phyloP scores from a whole-genome alignment of 345 rosid genomes.

The Lumnitzera littorea region DNA sequence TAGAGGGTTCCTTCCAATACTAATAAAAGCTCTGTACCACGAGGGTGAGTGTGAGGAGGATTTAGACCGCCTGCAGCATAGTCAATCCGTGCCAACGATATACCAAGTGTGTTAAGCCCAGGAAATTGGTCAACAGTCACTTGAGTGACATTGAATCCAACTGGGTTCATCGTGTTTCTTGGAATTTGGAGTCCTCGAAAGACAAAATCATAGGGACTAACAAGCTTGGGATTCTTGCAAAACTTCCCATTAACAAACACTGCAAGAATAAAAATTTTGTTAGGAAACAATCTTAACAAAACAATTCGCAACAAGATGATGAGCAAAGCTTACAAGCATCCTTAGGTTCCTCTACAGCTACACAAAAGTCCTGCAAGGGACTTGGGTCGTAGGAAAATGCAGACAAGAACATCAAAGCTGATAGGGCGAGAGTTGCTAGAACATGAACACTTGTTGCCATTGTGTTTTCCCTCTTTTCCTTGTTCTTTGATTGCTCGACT shows the following conservation, averaged over 20 bases:
- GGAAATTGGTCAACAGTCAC: conserved; percentile 5
- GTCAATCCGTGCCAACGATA: conserved; percentile 13
- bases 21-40: conserved; percentile 9
- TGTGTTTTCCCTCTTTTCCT: no score
- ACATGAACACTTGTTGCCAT: no score
- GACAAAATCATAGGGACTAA: conserved; percentile 10
- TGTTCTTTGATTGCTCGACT: no score
- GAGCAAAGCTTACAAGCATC: no score
- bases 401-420: no score
- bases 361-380: no score
- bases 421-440: no score
- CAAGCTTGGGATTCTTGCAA: conserved; percentile 13
- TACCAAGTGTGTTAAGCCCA: conserved; percentile 17
- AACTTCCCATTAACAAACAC: conserved; percentile 24
- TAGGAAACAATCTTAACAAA: conserved; percentile 16
- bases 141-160: conserved; percentile 12
- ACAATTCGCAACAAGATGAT: conserved; percentile 1
- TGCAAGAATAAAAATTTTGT: conserved; percentile 6
- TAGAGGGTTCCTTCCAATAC: conserved; percentile 11
- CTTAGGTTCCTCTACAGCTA: no score
- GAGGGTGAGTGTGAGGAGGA: conserved; percentile 20
- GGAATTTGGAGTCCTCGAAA: conserved; percentile 2
- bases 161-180: conserved; percentile 10
- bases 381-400: no score
- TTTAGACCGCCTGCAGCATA: conserved; percentile 9